Evolutionary conservation across 164 flowering plant genomes (phyloP), one percentile per base, ranked within the genome.

Genomic region (Pachysandra terminalis): DNA sequence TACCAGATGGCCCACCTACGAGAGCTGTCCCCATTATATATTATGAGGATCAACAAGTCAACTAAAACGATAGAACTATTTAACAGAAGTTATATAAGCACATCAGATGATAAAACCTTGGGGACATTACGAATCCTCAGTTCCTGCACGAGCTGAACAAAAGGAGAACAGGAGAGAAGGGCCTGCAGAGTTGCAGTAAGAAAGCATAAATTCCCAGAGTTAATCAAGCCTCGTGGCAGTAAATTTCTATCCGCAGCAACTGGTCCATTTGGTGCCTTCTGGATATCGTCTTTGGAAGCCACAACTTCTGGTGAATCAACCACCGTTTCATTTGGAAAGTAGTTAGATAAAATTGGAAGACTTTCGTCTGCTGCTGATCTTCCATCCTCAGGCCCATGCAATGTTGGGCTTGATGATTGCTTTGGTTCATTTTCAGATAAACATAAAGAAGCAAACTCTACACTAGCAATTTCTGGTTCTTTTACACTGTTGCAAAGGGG

Each of bases 111-210:
- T 59, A 62, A 37, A 32, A 90, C 99, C 99, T 90, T 82, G 22
- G 93, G 89, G 55, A 93, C 77, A 73, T 81, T 62, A 48, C 78
- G 79, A 68, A 51, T 66, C 76, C 80, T 86, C 53, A 93, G 66
- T 56, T 84, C 89, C 78, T 84, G 90, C 75, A 96, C 71, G 26
- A 96, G 89, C 67, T 82, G 81, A 56, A 96, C 89, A 77, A 96
- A 93, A 52, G 90, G 96, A 66, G 97, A 77, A 71, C 99, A 96
- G 17, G 98, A 83, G 24, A 96, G 76, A 55, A 93, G 90, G 69
- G 99, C 97, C 80, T 96, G 99, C 66, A 96, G 77, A 49, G 99
- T 84, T 40, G 99, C 89, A 84, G 90, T 91, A 52, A 96, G 96
- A 78, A 96, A 96, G 79, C 99, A 96, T 37, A 96, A 51, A 72